A percentile compares a stretch with the other conserved stretches of the same genome.
Conservation (phyloP, 352 stramenopile species). For the Phytophthora cajani region DNA sequence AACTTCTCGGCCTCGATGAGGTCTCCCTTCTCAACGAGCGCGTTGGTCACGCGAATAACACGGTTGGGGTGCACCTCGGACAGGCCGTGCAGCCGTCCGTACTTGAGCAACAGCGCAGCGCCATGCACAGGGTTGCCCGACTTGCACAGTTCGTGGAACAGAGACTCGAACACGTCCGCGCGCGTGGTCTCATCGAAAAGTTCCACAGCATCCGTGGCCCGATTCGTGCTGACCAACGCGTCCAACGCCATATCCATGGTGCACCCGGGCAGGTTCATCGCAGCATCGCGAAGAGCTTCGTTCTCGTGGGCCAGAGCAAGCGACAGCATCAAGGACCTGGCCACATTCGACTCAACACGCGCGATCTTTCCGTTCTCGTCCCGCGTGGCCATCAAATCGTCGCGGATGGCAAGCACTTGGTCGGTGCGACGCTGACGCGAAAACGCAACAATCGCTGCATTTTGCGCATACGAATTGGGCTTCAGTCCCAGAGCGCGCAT, state of each 20-base stretch:
- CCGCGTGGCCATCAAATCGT: conserved; percentile 41
- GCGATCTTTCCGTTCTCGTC: conserved; percentile 22
- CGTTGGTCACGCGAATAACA: conserved; percentile 57
- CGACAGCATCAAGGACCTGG: conserved; percentile 68
- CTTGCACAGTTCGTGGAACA: conserved; percentile 51
- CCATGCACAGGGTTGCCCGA: conserved; percentile 43
- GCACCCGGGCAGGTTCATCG: conserved; percentile 50
- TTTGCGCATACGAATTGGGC: conserved; percentile 82
- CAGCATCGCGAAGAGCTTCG: conserved; percentile 46
- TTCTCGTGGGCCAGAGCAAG: conserved; percentile 66
- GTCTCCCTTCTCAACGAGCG: conserved; percentile 50
- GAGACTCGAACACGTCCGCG: conserved; percentile 35
- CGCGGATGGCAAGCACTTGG: conserved; percentile 63
- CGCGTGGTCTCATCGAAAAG: conserved; percentile 52
- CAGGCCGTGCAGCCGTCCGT: conserved; percentile 53
- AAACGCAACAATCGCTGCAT: conserved; percentile 77
- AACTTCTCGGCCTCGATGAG: conserved; percentile 58
- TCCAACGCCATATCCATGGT: conserved; percentile 47
- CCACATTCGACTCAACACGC: conserved; percentile 51
- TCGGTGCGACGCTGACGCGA: conserved; percentile 61
- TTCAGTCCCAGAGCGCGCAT: conserved; percentile 64
- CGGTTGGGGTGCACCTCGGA: conserved; percentile 38
- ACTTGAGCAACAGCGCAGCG: conserved; percentile 67
- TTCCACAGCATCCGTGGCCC: conserved; percentile 52
- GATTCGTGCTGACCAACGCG: conserved; percentile 47